phyloP scores from a whole-genome alignment of 2,329 filamentous ascomycete species.

The Fusarium beomiforme region DNA sequence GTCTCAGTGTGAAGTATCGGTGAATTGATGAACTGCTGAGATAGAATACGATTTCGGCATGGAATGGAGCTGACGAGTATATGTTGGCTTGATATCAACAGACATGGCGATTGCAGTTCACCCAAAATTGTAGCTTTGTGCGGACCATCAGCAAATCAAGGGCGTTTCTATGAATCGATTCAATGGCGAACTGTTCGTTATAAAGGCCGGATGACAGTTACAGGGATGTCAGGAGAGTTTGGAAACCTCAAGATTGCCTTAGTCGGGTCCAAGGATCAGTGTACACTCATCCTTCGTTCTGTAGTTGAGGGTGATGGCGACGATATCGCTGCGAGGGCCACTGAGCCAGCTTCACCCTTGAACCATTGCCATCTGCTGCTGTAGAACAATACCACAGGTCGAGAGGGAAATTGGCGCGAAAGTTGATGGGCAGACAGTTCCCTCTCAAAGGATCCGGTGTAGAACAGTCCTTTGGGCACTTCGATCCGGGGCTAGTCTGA shows the following conservation, averaged over 20 bases:
- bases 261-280: not conserved
- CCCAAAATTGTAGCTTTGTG: conserved; percentile 43
- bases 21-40: no score
- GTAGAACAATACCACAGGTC: conserved; percentile 41
- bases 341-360: conserved; percentile 37
- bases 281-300: conserved; percentile 35
- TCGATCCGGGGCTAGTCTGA: conserved; percentile 36
- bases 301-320: conserved; percentile 43
- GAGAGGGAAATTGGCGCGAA: conserved; percentile 35
- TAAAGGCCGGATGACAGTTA: conserved; percentile 45
- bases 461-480: conserved; percentile 34
- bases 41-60: conserved; percentile 42
- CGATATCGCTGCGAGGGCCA: conserved; percentile 40
- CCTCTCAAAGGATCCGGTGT: conserved; percentile 32
- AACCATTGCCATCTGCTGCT: conserved; percentile 41
- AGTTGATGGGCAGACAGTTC: conserved; percentile 45
- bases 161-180: conserved; percentile 42
- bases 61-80: conserved; percentile 38
- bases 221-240: conserved; percentile 51
- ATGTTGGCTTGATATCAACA: conserved; percentile 41
- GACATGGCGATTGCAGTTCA: conserved; percentile 47
- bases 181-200: conserved; percentile 43
- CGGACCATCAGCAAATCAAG: conserved; percentile 42
- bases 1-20: conserved; percentile 24
- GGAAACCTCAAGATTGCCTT: conserved; percentile 55